Conservation (phyloP, 768 basidiomycete genomes). For the Boletus reticuloceps region DNA sequence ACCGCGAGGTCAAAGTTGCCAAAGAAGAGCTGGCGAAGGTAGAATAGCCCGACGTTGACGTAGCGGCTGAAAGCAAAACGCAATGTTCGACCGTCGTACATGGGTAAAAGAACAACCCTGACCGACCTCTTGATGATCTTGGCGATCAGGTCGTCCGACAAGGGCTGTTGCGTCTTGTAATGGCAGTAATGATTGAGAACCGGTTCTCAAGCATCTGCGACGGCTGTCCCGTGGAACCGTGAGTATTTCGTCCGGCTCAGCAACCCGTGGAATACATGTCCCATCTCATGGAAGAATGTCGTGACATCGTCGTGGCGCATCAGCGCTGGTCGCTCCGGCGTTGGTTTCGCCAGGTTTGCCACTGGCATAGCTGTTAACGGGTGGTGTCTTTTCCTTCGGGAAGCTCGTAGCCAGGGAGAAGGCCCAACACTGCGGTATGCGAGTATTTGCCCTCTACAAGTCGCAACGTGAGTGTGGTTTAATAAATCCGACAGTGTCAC, state of each 20-base stretch:
- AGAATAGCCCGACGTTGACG: slow-evolving; percentile 79
- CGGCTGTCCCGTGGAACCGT: slow-evolving; percentile 81
- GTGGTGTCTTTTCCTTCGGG: slow-evolving; percentile 60
- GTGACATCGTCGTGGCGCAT: slow-evolving; percentile 87
- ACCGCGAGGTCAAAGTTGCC: slow-evolving; percentile 34
- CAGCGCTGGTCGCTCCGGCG: slow-evolving; percentile 73
- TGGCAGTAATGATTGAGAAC: slow-evolving; percentile 48
- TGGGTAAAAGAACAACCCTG: not conserved
- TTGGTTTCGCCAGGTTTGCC: slow-evolving; percentile 85
- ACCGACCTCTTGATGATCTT: slow-evolving; percentile 78
- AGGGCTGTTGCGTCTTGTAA: slow-evolving; percentile 67
- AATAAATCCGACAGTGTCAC: not conserved
- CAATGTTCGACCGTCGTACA: not conserved
- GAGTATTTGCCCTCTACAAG: slow-evolving; percentile 69
- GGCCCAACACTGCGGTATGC: slow-evolving; percentile 83
- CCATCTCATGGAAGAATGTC: slow-evolving; percentile 93
- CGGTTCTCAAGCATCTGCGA: slow-evolving; percentile 96
- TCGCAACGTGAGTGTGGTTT: not conserved
- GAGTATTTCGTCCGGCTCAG: slow-evolving; percentile 67
- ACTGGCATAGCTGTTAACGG: slow-evolving; percentile 86
- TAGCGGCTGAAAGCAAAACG: slow-evolving; percentile 48
- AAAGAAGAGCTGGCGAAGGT: slow-evolving; percentile 71
- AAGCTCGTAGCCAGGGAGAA: slow-evolving; percentile 63
- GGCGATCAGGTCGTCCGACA: slow-evolving; percentile 65
- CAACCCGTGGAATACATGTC: slow-evolving; percentile 68